Conservation (phyloP, 83 land plant genomes). For the Diphasiastrum complanatum region DNA sequence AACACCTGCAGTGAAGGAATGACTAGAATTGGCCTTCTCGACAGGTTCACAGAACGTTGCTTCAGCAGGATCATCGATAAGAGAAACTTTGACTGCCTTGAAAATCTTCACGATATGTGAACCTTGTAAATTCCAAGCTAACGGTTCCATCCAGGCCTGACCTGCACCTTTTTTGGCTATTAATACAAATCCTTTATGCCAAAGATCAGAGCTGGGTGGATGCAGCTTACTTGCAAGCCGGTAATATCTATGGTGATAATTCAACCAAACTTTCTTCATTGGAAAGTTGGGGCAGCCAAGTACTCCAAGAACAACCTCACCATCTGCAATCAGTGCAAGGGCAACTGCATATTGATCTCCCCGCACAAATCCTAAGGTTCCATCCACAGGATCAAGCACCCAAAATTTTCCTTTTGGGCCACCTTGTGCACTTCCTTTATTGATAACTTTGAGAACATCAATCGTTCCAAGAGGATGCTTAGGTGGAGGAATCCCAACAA, state of each 20-base stretch:
- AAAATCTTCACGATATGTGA: conserved; percentile 38
- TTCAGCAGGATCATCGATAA: conserved; percentile 64
- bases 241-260: conserved; percentile 56
- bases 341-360: conserved; percentile 96
- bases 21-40: conserved; percentile 85
- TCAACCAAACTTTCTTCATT: conserved; percentile 65
- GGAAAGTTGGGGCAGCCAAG: conserved; percentile 94
- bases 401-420: conserved; percentile 72
- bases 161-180: conserved; percentile 66
- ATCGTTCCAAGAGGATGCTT: conserved; percentile 39
- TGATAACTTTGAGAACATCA: conserved; percentile 82
- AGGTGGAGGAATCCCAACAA: conserved; percentile 55
- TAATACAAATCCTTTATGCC: conserved; percentile 83
- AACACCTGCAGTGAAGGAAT: conserved; percentile 82
- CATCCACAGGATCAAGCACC: conserved; percentile 96
- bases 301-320: conserved; percentile 83
- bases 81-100: conserved; percentile 49
- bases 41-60: conserved; percentile 96
- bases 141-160: conserved; percentile 80
- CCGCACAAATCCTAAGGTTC: conserved; percentile 88
- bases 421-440: conserved; percentile 65
- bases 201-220: conserved; percentile 45
- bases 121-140: conserved; percentile 31
- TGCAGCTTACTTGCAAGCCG: conserved; percentile 41
- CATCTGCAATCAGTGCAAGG: conserved; percentile 77